Evolutionary conservation across 257 asterid species (phyloP), one percentile per base, ranked within the genome.

Genomic region (Marsdenia floribunda): DNA sequence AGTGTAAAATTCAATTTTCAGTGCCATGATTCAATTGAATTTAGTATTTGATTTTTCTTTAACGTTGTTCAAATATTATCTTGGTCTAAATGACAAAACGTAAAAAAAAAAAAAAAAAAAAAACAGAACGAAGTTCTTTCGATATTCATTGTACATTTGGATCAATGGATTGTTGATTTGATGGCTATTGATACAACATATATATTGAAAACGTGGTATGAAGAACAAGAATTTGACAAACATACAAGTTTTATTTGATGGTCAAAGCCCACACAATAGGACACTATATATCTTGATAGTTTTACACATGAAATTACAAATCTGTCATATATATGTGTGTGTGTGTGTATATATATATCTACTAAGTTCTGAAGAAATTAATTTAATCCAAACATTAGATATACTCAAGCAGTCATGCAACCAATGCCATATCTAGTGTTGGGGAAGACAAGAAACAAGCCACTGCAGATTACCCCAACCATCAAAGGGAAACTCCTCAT

Each of bases 401-500:
- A 29, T 2, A 44, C 6, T 77, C 81, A 93, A 0, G 95, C 84
- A 13, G 93, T 85, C 37, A 89, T 85, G 54, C 97, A 91, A 4
- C 97, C 98, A 44, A 93, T 84, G 15, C 97, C 98, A 71, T 83
- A 89, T 10, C 99, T 80, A 40, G 96, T 89, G 22, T 90, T 92
- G 4, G 99, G 99, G 68, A 94, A 94, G 15, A 94, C 93, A 14
- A 94, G 95, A 79, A 92, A 94, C 79, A 94, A 70, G 6, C 91
- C 93, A 64, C 97, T 92, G 80, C 99, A 94, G 26, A 88, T 74
- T 3, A 92, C 84, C 80, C 97, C 97, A 12, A 90, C 89, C 99
- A 94, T 90, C 79, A 91, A 64, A 0, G 98, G 97, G 33, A 93
- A 93, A 78, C 98, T 91, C 90, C 87, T 85, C 97, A 90, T 90